Conservation (phyloP, 2,329 filamentous ascomycete species). For the Clathrospora elynae region DNA sequence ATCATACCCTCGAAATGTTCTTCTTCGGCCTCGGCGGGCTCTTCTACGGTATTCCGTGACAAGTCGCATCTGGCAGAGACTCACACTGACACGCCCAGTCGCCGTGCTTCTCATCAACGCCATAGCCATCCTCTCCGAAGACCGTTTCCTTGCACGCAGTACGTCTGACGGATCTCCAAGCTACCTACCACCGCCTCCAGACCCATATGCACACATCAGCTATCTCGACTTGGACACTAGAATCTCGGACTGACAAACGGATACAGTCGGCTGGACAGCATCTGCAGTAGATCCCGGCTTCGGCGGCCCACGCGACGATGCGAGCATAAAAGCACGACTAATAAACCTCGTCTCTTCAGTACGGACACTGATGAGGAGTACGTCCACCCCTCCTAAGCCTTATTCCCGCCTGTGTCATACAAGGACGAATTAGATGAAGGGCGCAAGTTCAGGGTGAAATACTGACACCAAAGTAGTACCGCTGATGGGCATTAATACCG, state of each 20-base stretch:
- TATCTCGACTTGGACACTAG: neutral
- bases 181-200: neutral
- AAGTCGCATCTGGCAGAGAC: slow-evolving; percentile 8
- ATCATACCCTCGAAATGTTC: slow-evolving; percentile 59
- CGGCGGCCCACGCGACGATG: slow-evolving; percentile 70
- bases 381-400: slow-evolving; percentile 43
- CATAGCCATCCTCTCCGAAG: slow-evolving; percentile 90
- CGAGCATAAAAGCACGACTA: slow-evolving; percentile 82
- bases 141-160: slow-evolving; percentile 86
- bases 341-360: slow-evolving; percentile 90
- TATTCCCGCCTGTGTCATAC: neutral
- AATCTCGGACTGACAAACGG: slow-evolving; percentile 11
- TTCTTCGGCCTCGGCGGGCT: slow-evolving; percentile 73
- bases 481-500: slow-evolving; percentile 48
- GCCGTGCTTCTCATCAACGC: slow-evolving; percentile 89
- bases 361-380: slow-evolving; percentile 91
- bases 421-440: neutral
- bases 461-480: slow-evolving; percentile 40
- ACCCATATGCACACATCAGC: slow-evolving; percentile 1
- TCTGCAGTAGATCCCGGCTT: slow-evolving; percentile 74
- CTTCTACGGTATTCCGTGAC: slow-evolving; percentile 66
- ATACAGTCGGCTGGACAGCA: slow-evolving; percentile 76
- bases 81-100: slow-evolving; percentile 57
- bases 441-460: neutral
- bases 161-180: slow-evolving; percentile 43